A percentile compares a stretch with the other conserved stretches of the same genome.
phyloP scores from a whole-genome alignment of 2,329 filamentous ascomycete genomes.

The Ambrosiella beaveri region DNA sequence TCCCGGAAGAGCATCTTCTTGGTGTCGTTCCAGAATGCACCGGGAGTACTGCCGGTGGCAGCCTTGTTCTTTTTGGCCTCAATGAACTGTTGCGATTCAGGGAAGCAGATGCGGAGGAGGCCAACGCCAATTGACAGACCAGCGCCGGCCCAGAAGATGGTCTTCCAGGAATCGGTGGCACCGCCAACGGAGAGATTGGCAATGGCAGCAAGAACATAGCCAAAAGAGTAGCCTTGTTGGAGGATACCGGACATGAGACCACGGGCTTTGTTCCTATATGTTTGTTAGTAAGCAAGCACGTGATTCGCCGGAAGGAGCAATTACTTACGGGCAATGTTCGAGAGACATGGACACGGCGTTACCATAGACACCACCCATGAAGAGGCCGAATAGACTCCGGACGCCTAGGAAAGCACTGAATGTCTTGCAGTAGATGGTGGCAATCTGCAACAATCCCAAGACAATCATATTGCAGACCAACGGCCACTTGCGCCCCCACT shows the following conservation, averaged over 20 bases:
- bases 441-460: conserved; percentile 49
- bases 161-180: conserved; percentile 49
- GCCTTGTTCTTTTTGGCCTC: conserved; percentile 39
- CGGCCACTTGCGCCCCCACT: conserved; percentile 68
- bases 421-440: conserved; percentile 57
- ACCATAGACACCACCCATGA: conserved; percentile 69
- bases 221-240: conserved; percentile 65
- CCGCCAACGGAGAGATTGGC: conserved; percentile 58
- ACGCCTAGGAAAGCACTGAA: conserved; percentile 58
- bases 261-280: conserved; percentile 38
- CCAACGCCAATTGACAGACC: conserved; percentile 53
- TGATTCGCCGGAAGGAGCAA: neutral
- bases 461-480: conserved; percentile 68
- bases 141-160: conserved; percentile 55
- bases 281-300: conserved; percentile 9
- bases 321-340: conserved; percentile 53
- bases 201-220: conserved; percentile 63
- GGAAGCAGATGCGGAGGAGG: conserved; percentile 48
- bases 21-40: conserved; percentile 51
- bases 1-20: conserved; percentile 49
- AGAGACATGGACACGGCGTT: conserved; percentile 65
- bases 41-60: conserved; percentile 19
- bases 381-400: conserved; percentile 57
- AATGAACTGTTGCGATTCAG: conserved; percentile 58
- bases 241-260: conserved; percentile 61